Percentiles rank a stretch among this genome's conserved stretches.
These are phyloP conservation scores for Jimgerdemannia lactiflua DNA, from an alignment of 192 early-diverging fungal species.

Conservation along the genomic window DNA sequence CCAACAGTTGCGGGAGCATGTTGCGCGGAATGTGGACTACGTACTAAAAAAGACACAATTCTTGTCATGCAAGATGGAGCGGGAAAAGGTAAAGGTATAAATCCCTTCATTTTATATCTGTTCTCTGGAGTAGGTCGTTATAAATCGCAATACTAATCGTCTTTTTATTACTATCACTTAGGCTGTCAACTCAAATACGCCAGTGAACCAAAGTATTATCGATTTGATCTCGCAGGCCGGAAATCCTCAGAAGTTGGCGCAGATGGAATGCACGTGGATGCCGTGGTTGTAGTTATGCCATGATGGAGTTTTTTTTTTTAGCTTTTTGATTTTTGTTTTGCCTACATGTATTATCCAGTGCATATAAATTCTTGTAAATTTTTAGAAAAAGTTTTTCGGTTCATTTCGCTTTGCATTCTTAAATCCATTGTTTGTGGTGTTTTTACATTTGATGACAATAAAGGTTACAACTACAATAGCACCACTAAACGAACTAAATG, in stretches of 20 bases:
- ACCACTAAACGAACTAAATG: too few species aligned
- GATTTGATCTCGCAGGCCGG: constrained; percentile 89
- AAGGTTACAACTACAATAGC: too few species aligned
- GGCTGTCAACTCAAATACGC: constrained; percentile 46
- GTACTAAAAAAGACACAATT: constrained; percentile 66
- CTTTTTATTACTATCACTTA: constrained; percentile 21
- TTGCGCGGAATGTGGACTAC: constrained; percentile 69
- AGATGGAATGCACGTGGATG: constrained; percentile 96
- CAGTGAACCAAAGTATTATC: constrained; percentile 83
- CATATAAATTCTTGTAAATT: not conserved
- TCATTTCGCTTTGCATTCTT: too few species aligned
- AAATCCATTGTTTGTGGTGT: too few species aligned
- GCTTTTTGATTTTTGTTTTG: too few species aligned
- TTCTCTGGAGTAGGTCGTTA: not conserved
- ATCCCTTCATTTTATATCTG: not conserved
- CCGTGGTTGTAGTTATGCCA: constrained; percentile 65
- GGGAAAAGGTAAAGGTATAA: constrained; percentile 57
- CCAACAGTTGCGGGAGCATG: constrained; percentile 59
- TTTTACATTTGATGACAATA: too few species aligned
- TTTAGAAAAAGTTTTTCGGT: too few species aligned
- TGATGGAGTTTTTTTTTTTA: too few species aligned
- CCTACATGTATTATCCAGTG: too few species aligned
- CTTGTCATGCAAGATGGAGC: constrained; percentile 70
- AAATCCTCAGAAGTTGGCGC: constrained; percentile 89
- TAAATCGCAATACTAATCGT: not conserved